These are phyloP conservation scores for Populus hybrid DNA, from an alignment of 441 rosid species.

Conservation along the genomic window DNA sequence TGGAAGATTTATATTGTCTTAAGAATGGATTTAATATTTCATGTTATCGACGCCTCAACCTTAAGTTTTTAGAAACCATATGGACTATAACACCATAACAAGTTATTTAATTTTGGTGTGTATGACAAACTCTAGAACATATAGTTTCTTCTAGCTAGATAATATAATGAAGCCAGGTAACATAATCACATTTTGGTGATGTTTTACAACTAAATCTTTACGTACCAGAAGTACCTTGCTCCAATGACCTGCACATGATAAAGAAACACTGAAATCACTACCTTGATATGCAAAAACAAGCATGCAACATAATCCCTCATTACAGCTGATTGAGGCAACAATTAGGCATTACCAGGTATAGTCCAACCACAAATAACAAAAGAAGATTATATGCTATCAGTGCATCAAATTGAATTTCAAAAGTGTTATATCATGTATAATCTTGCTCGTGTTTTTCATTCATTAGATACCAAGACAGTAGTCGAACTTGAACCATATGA, in stretches of 20 bases:
- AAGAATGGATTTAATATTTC: not conserved
- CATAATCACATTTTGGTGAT: not conserved
- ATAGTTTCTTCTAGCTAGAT: not conserved
- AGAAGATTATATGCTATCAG: not conserved
- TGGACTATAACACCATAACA: not conserved
- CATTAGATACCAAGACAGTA: not conserved
- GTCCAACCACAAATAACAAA: not conserved
- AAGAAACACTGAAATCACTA: conserved; percentile 23
- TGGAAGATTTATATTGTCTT: not conserved
- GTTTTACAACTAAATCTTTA: not conserved
- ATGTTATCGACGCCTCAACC: not conserved
- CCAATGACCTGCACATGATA: conserved; percentile 60
- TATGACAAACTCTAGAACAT: not conserved
- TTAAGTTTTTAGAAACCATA: not conserved
- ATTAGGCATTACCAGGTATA: not conserved
- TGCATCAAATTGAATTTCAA: not conserved
- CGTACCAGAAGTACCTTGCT: conserved; percentile 69
- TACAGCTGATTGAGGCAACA: not conserved
- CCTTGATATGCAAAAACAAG: conserved; percentile 17
- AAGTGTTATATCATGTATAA: not conserved
- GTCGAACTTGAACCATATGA: not conserved
- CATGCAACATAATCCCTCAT: not conserved
- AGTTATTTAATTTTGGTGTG: not conserved
- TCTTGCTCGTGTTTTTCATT: not conserved
- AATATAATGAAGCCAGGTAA: not conserved